phyloP scores from a whole-genome alignment of 2,329 filamentous ascomycete species.

The Cladosporium austrohemisphaericum region DNA sequence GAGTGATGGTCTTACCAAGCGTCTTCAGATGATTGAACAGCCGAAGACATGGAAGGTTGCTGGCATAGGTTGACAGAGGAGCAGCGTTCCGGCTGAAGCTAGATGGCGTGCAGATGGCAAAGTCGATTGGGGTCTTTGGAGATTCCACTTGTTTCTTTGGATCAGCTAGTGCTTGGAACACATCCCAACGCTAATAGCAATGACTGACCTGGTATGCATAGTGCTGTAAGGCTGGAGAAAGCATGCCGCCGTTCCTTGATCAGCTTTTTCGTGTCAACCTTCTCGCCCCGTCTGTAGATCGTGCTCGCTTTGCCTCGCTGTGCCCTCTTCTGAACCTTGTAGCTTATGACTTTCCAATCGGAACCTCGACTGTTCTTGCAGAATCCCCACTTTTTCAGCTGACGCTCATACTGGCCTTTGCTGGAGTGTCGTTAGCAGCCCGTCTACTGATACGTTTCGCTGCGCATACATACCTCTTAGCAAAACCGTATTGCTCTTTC shows the following conservation, averaged over 20 bases:
- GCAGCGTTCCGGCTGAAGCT: not conserved
- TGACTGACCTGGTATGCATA: not conserved
- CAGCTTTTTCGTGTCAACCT: not conserved
- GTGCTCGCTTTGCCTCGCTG: not conserved
- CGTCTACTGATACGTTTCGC: not conserved
- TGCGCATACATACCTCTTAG: not conserved
- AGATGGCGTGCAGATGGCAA: not conserved
- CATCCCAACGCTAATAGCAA: too few species aligned
- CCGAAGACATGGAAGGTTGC: constrained; percentile 4
- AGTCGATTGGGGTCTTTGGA: not conserved
- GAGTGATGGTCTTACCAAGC: not conserved
- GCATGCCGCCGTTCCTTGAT: constrained; percentile 1
- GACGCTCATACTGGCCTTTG: not conserved
- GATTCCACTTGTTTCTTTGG: not conserved
- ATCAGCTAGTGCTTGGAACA: too few species aligned
- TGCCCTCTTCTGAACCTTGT: constrained; percentile 2
- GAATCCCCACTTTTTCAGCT: not conserved
- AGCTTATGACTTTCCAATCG: not conserved
- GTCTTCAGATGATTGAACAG: not conserved
- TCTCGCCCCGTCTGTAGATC: not conserved
- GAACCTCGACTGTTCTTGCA: not conserved
- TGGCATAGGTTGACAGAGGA: not conserved
- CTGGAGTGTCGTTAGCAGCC: not conserved
- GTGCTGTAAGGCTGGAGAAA: not conserved
- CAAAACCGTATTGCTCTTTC: not conserved